Evolutionary conservation across 83 land plant species (phyloP), one percentile per base, ranked within the genome.

Genomic region (Picea abies): DNA sequence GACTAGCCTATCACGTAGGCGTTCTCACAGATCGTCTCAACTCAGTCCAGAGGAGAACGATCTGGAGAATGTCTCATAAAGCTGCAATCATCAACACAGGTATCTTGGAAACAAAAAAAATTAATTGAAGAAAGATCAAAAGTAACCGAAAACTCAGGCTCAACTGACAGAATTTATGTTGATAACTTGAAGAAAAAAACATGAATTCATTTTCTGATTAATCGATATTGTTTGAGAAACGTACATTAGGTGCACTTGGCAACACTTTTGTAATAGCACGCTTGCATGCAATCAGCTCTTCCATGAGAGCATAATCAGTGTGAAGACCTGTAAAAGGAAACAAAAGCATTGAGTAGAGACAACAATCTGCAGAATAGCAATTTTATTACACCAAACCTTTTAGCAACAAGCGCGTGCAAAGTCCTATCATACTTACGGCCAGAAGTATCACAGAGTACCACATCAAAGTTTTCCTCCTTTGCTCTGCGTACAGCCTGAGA

Each of bases 391-490:
- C 56, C 4, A 52, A 49, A 12, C 15, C 60, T 56, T 56, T 11
- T 2, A 56, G 60, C 60, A 0, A 12, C 60, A 56, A 56, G 60
- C 60, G 3, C 60, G 12, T 56, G 60, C 60, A 56, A 56, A 56
- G 60, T 56, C 35, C 4, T 26, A 60, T 47, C 41, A 76, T 64
- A 86, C 99, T 82, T 91, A 97, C 99, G 96, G 84, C 99, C 99
- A 83, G 99, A 97, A 39, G 99, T 97, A 75, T 97, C 99, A 81
- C 97, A 95, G 19, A 97, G 87, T 32, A 97, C 97, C 19, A 97
- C 81, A 82, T 97, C 99, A 89, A 82, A 97, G 39, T 92, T 93
- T 82, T 93, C 83, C 25, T 90, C 91, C 72, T 93, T 91, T 35
- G 93, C 99, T 80, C 81, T 88, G 67, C 87, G 87, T 23, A 96